These are phyloP conservation scores for Suillus subaureus DNA, from an alignment of 768 basidiomycete species.

Conservation along the genomic window DNA sequence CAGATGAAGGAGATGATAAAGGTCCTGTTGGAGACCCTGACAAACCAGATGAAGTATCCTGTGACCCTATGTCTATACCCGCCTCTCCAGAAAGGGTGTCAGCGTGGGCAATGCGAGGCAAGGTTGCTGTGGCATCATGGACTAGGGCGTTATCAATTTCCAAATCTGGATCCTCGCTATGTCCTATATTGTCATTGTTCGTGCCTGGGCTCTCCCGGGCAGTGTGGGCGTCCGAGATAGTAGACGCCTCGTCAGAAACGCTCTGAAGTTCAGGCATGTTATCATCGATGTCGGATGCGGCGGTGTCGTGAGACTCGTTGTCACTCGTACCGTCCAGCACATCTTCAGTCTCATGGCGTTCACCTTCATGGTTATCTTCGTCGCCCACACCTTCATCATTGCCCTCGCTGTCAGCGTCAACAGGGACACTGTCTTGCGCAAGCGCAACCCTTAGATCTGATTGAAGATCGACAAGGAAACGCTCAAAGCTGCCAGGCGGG, in stretches of 20 bases:
- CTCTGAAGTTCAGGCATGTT: slow-evolving; percentile 36
- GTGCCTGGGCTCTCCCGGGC: slow-evolving; percentile 8
- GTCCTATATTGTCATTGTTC: background rate
- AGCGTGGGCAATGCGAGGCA: slow-evolving; percentile 7
- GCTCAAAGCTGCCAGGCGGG: slow-evolving; percentile 74
- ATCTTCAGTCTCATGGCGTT: background rate
- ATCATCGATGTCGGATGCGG: slow-evolving; percentile 19
- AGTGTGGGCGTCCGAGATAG: slow-evolving; percentile 29
- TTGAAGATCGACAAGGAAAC: slow-evolving; percentile 80
- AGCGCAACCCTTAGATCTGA: slow-evolving; percentile 68
- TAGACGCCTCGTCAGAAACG: slow-evolving; percentile 26
- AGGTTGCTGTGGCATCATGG: slow-evolving; percentile 3
- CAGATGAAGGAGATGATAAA: slow-evolving; percentile 7
- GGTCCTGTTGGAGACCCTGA: background rate
- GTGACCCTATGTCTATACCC: slow-evolving; percentile 4
- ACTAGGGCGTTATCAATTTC: background rate
- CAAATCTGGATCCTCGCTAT: background rate
- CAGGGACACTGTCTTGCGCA: slow-evolving; percentile 37
- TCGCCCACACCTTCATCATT: slow-evolving; percentile 18
- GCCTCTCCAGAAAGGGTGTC: slow-evolving; percentile 6
- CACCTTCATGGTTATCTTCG: slow-evolving; percentile 17
- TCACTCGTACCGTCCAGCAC: background rate
- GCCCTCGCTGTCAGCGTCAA: slow-evolving; percentile 13
- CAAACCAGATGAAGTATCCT: slow-evolving; percentile 1
- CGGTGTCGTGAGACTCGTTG: slow-evolving; percentile 9